Percentiles rank a stretch among this genome's conserved stretches.
phyloP scores from a whole-genome alignment of 2,329 filamentous ascomycete genomes.

The Colletotrichum scovillei region DNA sequence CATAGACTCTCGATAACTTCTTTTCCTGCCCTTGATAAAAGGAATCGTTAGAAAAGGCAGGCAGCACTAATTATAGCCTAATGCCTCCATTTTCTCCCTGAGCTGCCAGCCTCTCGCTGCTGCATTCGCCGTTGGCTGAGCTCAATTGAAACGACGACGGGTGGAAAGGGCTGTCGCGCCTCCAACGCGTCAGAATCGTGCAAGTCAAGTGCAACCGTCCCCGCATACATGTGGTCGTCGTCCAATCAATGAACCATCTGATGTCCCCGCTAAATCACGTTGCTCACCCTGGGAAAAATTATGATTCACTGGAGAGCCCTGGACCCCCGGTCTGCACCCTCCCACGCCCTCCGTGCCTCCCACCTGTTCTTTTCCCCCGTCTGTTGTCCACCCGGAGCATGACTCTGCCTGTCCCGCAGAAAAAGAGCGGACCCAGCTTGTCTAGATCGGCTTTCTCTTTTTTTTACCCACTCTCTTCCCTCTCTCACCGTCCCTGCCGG shows the following conservation, averaged over 20 bases:
- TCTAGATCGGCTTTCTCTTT: neutral
- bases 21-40: neutral
- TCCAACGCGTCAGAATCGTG: constrained; percentile 36
- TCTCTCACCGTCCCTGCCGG: neutral
- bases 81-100: neutral
- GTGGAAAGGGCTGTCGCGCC: constrained; percentile 19
- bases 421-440: neutral
- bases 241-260: constrained; percentile 29
- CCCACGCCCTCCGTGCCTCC: neutral
- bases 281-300: constrained; percentile 22
- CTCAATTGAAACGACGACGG: neutral
- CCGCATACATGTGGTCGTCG: neutral
- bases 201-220: constrained; percentile 7
- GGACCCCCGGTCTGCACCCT: constrained; percentile 7
- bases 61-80: neutral
- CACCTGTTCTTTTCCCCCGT: constrained; percentile 32
- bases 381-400: neutral
- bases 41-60: neutral
- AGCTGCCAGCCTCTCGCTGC: neutral
- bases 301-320: constrained; percentile 27
- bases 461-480: neutral
- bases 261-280: constrained; percentile 34
- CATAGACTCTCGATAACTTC: neutral
- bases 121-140: neutral
- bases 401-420: neutral